Evolutionary conservation across 2,329 filamentous ascomycete species (phyloP).

Genomic region (Paracoccidioides lutzii): DNA sequence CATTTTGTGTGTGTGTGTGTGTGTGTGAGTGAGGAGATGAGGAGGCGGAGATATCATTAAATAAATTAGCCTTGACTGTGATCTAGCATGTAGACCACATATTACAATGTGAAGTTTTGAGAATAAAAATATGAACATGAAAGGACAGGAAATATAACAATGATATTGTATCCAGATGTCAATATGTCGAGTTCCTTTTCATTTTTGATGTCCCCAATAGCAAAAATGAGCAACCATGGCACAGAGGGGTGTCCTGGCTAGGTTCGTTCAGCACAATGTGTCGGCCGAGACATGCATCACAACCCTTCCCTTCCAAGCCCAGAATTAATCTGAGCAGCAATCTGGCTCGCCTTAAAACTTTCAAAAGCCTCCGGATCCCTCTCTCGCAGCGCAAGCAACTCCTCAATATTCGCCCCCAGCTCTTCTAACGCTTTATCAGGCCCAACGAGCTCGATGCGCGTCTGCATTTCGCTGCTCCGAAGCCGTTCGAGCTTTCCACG

Average conservation of each 20-base stretch:
- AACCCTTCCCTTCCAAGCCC: constrained; percentile 12
- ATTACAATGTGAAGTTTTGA: no score
- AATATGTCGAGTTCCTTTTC: neutral
- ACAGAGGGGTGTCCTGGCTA: neutral
- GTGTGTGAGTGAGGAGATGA: no score
- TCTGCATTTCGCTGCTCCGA: constrained; percentile 30
- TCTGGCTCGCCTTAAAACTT: constrained; percentile 32
- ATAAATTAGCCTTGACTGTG: no score
- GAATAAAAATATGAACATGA: no score
- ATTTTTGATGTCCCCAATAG: neutral
- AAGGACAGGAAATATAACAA: no score
- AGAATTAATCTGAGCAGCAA: constrained; percentile 35
- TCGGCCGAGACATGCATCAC: no score
- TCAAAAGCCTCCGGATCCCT: constrained; percentile 34
- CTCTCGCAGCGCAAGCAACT: constrained; percentile 30
- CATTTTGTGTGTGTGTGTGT: no score
- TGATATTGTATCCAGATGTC: neutral
- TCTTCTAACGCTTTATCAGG: constrained; percentile 30
- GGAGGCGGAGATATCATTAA: no score
- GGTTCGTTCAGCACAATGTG: neutral
- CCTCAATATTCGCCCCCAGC: constrained; percentile 33
- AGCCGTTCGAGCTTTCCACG: constrained; percentile 32
- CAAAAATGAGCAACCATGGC: neutral
- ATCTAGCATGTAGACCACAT: no score
- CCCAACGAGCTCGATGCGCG: constrained; percentile 26